Conservation (phyloP, 2,329 filamentous ascomycete genomes). For the Parascedosporium putredinis region DNA sequence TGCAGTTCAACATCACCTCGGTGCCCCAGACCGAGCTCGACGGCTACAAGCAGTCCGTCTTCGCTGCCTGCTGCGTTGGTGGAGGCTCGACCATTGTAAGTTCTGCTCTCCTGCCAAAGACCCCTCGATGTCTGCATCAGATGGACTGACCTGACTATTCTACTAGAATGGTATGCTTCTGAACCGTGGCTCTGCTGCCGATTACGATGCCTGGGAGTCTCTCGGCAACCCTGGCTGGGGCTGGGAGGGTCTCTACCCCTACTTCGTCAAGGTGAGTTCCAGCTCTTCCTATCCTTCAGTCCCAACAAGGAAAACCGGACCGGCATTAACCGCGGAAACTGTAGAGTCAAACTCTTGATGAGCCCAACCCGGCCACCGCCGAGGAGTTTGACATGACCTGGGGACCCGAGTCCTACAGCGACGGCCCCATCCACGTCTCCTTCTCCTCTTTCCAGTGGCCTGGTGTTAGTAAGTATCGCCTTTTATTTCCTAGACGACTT, state of each 20-base stretch:
- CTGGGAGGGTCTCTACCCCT: slow-evolving; percentile 19
- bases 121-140: no score
- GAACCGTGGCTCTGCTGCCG: slow-evolving; percentile 6
- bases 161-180: slow-evolving; percentile 8
- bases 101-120: no score
- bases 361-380: slow-evolving; percentile 16
- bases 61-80: slow-evolving; percentile 7
- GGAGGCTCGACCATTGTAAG: slow-evolving; percentile 7
- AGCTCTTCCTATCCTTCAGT: no score
- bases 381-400: slow-evolving; percentile 20
- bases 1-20: slow-evolving; percentile 11
- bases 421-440: slow-evolving; percentile 12
- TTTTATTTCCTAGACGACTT: neutral
- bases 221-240: slow-evolving; percentile 19
- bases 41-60: slow-evolving; percentile 5
- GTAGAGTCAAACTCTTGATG: slow-evolving; percentile 17
- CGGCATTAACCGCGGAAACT: no score
- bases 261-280: slow-evolving; percentile 22
- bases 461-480: slow-evolving; percentile 1
- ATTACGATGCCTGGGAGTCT: slow-evolving; percentile 15
- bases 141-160: no score
- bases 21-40: slow-evolving; percentile 7
- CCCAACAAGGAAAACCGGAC: no score
- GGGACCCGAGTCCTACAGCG: slow-evolving; percentile 25
- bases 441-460: slow-evolving; percentile 10